Percentiles rank a stretch among this genome's conserved stretches.
Conservation (phyloP, 306 rosid genomes). For the Vachellia pachyceras region DNA sequence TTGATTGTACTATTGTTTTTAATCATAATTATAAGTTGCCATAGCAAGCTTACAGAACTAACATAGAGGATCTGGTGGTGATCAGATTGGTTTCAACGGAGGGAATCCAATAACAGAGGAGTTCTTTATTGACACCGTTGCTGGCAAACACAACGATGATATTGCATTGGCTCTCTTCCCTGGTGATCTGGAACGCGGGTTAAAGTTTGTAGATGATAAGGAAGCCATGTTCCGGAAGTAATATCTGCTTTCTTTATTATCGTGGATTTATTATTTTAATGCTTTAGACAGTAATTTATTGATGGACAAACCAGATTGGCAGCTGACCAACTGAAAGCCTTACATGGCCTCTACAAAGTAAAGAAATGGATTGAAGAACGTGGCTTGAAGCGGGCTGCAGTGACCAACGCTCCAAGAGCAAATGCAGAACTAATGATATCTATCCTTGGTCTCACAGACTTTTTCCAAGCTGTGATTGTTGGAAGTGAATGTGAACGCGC, state of each 20-base stretch:
- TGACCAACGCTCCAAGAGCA: slow-evolving; percentile 88
- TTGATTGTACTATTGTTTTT: slow-evolving; percentile 3
- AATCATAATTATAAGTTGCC: slow-evolving; percentile 20
- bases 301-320: slow-evolving; percentile 68
- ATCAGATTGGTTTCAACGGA: slow-evolving; percentile 91
- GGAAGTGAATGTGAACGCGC: slow-evolving; percentile 89
- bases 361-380: slow-evolving; percentile 84
- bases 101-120: slow-evolving; percentile 89
- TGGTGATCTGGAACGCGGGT: slow-evolving; percentile 68
- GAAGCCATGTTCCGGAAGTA: slow-evolving; percentile 91
- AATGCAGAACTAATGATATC: slow-evolving; percentile 93
- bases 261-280: slow-evolving; percentile 30
- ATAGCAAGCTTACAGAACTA: slow-evolving; percentile 31
- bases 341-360: slow-evolving; percentile 72
- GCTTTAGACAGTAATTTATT: slow-evolving; percentile 24
- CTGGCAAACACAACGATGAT: slow-evolving; percentile 89
- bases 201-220: slow-evolving; percentile 78
- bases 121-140: slow-evolving; percentile 63
- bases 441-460: slow-evolving; percentile 77
- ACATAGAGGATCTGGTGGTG: slow-evolving; percentile 35
- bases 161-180: slow-evolving; percentile 72
- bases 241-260: slow-evolving; percentile 19
- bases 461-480: slow-evolving; percentile 72
- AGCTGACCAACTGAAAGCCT: slow-evolving; percentile 66
- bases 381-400: slow-evolving; percentile 92